Evolutionary conservation across 2,329 filamentous ascomycete species (phyloP), one percentile per base, ranked within the genome.

Genomic region (Aspergillus piperis): DNA sequence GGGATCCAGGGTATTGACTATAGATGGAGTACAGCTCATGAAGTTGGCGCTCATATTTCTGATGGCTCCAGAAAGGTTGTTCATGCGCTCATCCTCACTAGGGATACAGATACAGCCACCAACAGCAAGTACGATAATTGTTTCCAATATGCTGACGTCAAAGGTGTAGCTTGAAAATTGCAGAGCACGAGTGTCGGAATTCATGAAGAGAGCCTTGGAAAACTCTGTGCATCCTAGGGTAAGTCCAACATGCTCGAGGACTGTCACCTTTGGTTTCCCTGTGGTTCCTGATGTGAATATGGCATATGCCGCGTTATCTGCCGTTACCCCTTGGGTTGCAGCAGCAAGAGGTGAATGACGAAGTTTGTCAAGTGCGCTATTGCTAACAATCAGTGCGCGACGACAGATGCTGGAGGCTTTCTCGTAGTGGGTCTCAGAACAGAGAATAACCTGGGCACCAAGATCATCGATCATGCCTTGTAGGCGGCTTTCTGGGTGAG

Each of bases 71-170:
- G 77, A 73, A 3, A 87, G 74, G 57, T 86, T 80, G 56, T 81
- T 78, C 36, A 82, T 70, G 15, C 82, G 74, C 58, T 85, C 81
- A 5, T 78, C 70, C 1, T 81, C 74, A 5, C 81, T 80, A 0
- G 86, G 85, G 0, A 88, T 77, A 60, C 86, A 88, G 5, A 88
- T 77, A 57, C 83, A 87, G 0, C 83, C 86, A 19, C 87, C 87
- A 25, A 81, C 74, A 8, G 83, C 77, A 2, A 88, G 74, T 0
- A 83, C 81, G 0, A 82, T 81, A 59, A 87, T 80, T 1, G 84
- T 81, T 64, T 87, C 85, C 1, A 81, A 68, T 23, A 87, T 71
- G 44, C 81, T 80, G 13, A 83, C 78, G 62, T 87, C 84, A 51
- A 84, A 83, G 5, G 82, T 82, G 67, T 82, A 85, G 15, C 82